Base-by-base conservation (phyloP, 2,329 filamentous ascomycete genomes). In the Pezicula rhizophila region DNA sequence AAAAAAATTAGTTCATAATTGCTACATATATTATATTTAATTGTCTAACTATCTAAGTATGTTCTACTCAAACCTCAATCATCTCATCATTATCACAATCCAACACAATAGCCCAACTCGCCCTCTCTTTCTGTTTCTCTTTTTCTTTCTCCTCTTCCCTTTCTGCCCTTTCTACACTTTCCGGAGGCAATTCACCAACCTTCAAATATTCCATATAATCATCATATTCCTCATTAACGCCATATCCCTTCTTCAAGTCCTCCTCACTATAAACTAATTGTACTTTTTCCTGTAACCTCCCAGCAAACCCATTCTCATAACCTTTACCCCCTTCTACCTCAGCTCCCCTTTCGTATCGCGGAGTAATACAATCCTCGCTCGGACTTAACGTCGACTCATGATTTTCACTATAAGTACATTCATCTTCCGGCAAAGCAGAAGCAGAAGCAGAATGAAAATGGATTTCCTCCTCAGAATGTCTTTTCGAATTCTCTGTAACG, bases 121-220 rank as follows among this genome's bases (percentile, higher is more conserved):
- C 28, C 5, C 11, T 10, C 28, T 31, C 28, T 11, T 12, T 31
- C 28, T 31, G 5, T 7, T 31, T 10, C 28, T 31, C 28, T 11
- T 12, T 31, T 10, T 31, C 28, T 7, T 31, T 31, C 7, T 12
- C 28, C 28, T 7, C 3, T 4, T 31, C 28, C 28, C 28, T 10
- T 12, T 31, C 28, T 12, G 12, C 28, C 28, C 28, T 10, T 7
- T 31, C 28, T 12, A 31, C 28, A 31, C 11, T 31, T 10, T 31
- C 28, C 8, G 28, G 28, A 31, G 28, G 28, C 7, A 31, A 31
- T 3, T 31, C 28, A 31, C 8, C 28, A 31, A 42, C 40, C 6
- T 28, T 28, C 18, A 42, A 26, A 28, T 42, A 42, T 25, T 42
- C 40, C 20, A 42, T n/a, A 26, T 42, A 42, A 28, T 42, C 40